Evolutionary conservation across 768 basidiomycete genomes (phyloP).

Genomic region (Rhizopogon roseolus): DNA sequence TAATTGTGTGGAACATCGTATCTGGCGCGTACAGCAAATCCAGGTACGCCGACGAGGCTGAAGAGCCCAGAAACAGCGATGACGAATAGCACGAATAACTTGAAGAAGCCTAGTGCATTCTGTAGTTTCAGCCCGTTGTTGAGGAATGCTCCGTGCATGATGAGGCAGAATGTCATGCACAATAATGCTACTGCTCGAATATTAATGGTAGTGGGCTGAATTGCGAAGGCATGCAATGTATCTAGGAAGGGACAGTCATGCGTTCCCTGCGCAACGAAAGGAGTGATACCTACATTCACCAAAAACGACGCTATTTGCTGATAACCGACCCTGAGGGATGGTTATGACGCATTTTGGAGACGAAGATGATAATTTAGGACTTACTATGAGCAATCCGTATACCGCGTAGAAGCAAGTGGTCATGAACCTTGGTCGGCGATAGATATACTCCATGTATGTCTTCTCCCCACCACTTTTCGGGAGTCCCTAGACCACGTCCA

Average conservation of each 20-base stretch:
- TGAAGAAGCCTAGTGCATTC: conserved; percentile 58
- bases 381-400: conserved; percentile 54
- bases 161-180: conserved; percentile 51
- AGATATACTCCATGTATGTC: conserved; percentile 72
- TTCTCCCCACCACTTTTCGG: conserved; percentile 74
- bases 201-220: conserved; percentile 39
- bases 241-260: conserved; percentile 36
- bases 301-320: conserved; percentile 60
- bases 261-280: too few relatives aligned
- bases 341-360: not conserved
- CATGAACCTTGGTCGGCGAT: conserved; percentile 55
- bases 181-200: conserved; percentile 50
- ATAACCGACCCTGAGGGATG: conserved; percentile 44
- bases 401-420: conserved; percentile 53
- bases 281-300: conserved; percentile 56
- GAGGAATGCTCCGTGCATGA: conserved; percentile 51
- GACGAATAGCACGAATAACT: conserved; percentile 48
- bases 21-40: conserved; percentile 44
- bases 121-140: conserved; percentile 58
- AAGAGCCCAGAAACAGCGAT: conserved; percentile 53
- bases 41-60: conserved; percentile 42
- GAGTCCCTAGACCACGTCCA: conserved; percentile 41
- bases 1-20: conserved; percentile 55
- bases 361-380: conserved; percentile 13
- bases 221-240: conserved; percentile 47